These are phyloP conservation scores for Quercus lobata DNA, from an alignment of 331 rosid genomes.

Conservation along the genomic window DNA sequence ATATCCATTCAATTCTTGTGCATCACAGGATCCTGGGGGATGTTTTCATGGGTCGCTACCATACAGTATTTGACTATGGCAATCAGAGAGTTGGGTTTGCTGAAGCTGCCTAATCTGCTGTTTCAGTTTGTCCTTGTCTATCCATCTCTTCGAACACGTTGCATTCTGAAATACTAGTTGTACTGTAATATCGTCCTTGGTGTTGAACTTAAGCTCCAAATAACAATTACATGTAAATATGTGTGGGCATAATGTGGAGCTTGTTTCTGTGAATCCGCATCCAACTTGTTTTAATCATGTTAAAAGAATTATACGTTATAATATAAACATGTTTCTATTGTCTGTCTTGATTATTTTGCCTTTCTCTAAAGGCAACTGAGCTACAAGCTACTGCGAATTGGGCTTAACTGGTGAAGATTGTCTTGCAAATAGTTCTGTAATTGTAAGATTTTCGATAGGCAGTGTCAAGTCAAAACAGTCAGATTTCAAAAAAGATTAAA, in stretches of 20 bases:
- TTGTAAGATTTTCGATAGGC: too few relatives aligned
- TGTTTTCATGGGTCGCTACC: slow-evolving; percentile 70
- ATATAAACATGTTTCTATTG: not conserved
- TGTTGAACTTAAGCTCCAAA: not conserved
- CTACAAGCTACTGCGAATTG: too few relatives aligned
- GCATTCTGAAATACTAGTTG: not conserved
- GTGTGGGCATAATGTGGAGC: not conserved
- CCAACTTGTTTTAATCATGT: not conserved
- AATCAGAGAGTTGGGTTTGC: slow-evolving; percentile 64
- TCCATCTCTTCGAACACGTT: not conserved
- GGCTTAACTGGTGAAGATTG: too few relatives aligned
- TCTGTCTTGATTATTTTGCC: not conserved
- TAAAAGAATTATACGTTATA: not conserved
- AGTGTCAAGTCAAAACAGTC: too few relatives aligned
- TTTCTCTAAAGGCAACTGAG: not conserved
- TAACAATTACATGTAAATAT: not conserved
- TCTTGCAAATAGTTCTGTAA: too few relatives aligned
- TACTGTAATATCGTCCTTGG: not conserved
- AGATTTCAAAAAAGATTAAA: too few relatives aligned
- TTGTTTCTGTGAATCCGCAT: not conserved
- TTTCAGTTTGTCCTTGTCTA: not conserved
- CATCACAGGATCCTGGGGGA: slow-evolving; percentile 64
- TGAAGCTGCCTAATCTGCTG: slow-evolving; percentile 45
- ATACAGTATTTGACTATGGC: slow-evolving; percentile 65
- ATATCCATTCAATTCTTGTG: not conserved